Evolutionary conservation across 805 yeast genomes (phyloP).

Genomic region (Yarrowia alimentaria): DNA sequence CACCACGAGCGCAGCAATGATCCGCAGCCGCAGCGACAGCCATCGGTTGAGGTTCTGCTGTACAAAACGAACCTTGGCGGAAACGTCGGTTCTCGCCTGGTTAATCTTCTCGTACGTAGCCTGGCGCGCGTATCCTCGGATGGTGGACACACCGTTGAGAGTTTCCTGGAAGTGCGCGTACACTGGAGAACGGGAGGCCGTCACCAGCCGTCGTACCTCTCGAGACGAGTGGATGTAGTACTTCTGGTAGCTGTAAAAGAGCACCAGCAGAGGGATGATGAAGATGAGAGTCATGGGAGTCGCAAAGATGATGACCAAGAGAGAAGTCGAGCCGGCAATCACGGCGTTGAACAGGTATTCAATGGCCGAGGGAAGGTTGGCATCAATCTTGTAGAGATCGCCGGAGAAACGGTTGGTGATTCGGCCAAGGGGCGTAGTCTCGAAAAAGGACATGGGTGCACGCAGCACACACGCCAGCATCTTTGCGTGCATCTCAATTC

Average conservation of each 20-base stretch:
- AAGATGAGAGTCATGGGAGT: conserved; percentile 83
- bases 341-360: conserved; percentile 42
- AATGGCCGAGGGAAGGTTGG: conserved; percentile 48
- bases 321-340: conserved; percentile 53
- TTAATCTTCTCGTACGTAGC: conserved; percentile 58
- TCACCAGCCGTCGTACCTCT: conserved; percentile 72
- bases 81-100: conserved; percentile 53
- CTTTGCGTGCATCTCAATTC: conserved; percentile 53
- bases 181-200: conserved; percentile 70
- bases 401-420: conserved; percentile 85
- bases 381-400: conserved; percentile 87
- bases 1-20: conserved; percentile 77
- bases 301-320: conserved; percentile 75
- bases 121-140: conserved; percentile 71
- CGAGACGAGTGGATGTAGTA: conserved; percentile 69
- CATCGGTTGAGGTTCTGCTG: conserved; percentile 83
- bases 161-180: conserved; percentile 83
- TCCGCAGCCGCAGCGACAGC: conserved; percentile 86
- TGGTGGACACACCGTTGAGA: conserved; percentile 70
- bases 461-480: conserved; percentile 74
- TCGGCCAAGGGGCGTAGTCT: conserved; percentile 92
- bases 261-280: conserved; percentile 61
- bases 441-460: conserved; percentile 94
- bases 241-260: conserved; percentile 69
- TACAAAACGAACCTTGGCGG: conserved; percentile 80